Conservation (phyloP, 805 yeast genomes). For the Wickerhamiella australiensis region DNA sequence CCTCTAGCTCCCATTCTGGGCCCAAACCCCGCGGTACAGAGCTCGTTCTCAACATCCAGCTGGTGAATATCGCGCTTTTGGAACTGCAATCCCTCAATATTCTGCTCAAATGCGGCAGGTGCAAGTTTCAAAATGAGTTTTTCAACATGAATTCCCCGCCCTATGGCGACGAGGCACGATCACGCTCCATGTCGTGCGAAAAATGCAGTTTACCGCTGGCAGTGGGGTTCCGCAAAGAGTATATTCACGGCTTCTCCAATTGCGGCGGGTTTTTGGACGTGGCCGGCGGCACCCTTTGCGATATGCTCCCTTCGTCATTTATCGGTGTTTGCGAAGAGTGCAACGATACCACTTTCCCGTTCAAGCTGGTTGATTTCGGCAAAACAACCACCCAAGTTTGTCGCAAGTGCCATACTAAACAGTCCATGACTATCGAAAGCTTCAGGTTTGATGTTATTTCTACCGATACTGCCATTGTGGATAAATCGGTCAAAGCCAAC, state of each 20-base stretch:
- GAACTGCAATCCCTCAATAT: slow-evolving; percentile 29
- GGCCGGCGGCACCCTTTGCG: slow-evolving; percentile 29
- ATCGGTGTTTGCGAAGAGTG: slow-evolving; percentile 31
- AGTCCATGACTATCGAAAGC: slow-evolving; percentile 27
- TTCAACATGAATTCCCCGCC: slow-evolving; percentile 27
- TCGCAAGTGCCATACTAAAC: slow-evolving; percentile 29
- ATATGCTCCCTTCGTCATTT: slow-evolving; percentile 30
- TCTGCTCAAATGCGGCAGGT: slow-evolving; percentile 29
- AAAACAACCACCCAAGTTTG: slow-evolving; percentile 26
- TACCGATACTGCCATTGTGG: slow-evolving; percentile 23
- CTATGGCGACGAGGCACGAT: slow-evolving; percentile 26
- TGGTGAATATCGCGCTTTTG: slow-evolving; percentile 16
- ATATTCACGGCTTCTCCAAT: slow-evolving; percentile 26
- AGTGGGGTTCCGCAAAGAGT: slow-evolving; percentile 30
- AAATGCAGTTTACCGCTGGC: slow-evolving; percentile 29
- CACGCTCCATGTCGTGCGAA: slow-evolving; percentile 25
- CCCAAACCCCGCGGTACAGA: slow-evolving; percentile 26
- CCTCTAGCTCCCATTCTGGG: slow-evolving; percentile 10
- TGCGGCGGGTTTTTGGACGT: slow-evolving; percentile 31
- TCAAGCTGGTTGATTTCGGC: slow-evolving; percentile 28
- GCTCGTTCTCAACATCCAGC: slow-evolving; percentile 26
- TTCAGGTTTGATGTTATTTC: slow-evolving; percentile 27
- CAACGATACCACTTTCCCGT: slow-evolving; percentile 24
- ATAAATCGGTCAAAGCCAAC: slow-evolving; percentile 16
- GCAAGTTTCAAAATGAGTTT: slow-evolving; percentile 30